Base-by-base conservation (phyloP, 2,329 filamentous ascomycete species). In the Calycina herbarum region DNA sequence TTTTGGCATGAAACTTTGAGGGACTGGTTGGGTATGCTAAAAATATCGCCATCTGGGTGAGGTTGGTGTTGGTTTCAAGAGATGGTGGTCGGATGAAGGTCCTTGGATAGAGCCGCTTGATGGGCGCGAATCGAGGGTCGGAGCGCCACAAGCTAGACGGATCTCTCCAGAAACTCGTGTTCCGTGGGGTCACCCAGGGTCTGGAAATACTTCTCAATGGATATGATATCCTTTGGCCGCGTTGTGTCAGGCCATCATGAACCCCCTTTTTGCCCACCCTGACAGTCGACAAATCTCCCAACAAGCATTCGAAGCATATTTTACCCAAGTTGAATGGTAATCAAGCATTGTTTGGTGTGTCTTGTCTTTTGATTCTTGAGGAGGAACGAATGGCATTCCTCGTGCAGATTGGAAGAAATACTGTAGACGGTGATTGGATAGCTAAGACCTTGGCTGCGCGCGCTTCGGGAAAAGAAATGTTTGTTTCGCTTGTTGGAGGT, bases 41-140 rank as follows among this genome's bases (percentile, higher is more conserved):
- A 48, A 48, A 48, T 48, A 48, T 7, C 2, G n/a, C 2, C 1
- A 8, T 48, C 6, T 48, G 17, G n/a, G 7, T 4, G n/a, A 11
- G n/a, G n/a, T 51, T 24, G 45, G n/a, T 51, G 45, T 24, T 51
- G 45, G 45, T 51, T 51, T 51, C 45, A 38, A 51, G 45, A 51
- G 20, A 5, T 51, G 7, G 20, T 51, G 45, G 45, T 27, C 45
- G 45, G 45, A 51, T 51, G 45, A 51, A 51, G 45, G 20, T 51
- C n/a, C 20, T 51, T 51, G 45, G 45, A 11, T 24, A 51, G 45
- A 51, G 20, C 45, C 45, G 45, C n/a, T 24, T n/a, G 38, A 8
- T 42, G 11, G 38, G 38, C 42, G 42, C 42, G n/a, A n/a, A 45
- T n/a, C n/a, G 17, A 45, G 27, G 27, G 2, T 29, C 27, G 27